Conservation (phyloP, 164 flowering plant species). For the Berberis thunbergii region DNA sequence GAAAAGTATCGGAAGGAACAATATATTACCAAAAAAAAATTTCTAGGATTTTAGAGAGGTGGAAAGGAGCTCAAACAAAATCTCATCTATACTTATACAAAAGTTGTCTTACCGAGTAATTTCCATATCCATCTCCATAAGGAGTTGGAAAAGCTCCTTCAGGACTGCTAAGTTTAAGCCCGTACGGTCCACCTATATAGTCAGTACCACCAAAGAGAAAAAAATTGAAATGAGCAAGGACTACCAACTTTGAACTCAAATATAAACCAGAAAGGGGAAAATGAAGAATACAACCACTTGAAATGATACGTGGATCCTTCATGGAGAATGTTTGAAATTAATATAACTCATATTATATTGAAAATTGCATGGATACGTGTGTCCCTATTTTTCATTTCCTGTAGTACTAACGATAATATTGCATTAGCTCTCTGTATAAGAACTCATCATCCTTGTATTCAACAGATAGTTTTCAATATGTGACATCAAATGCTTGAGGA, state of each 20-base stretch:
- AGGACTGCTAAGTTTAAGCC: conserved; percentile 41
- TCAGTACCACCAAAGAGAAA: conserved; percentile 10
- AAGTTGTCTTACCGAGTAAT: conserved; percentile 43
- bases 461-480: no score
- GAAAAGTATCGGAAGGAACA: conserved; percentile 9
- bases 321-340: no score
- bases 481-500: no score
- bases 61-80: not conserved
- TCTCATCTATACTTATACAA: not conserved
- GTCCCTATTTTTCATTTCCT: no score
- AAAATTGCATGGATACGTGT: no score
- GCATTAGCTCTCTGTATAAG: no score
- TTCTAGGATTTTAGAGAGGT: no score
- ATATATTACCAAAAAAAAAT: not conserved
- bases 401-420: no score
- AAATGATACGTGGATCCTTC: not conserved
- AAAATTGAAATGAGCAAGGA: conserved; percentile 1
- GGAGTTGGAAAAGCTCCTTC: conserved; percentile 45
- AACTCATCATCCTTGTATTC: no score
- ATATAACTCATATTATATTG: no score
- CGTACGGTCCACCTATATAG: conserved; percentile 53
- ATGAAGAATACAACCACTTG: not conserved
- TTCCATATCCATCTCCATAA: conserved; percentile 65
- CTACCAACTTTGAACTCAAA: not conserved
- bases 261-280: not conserved